Base-by-base conservation (phyloP, 768 basidiomycete genomes). In the Russula olivacea region DNA sequence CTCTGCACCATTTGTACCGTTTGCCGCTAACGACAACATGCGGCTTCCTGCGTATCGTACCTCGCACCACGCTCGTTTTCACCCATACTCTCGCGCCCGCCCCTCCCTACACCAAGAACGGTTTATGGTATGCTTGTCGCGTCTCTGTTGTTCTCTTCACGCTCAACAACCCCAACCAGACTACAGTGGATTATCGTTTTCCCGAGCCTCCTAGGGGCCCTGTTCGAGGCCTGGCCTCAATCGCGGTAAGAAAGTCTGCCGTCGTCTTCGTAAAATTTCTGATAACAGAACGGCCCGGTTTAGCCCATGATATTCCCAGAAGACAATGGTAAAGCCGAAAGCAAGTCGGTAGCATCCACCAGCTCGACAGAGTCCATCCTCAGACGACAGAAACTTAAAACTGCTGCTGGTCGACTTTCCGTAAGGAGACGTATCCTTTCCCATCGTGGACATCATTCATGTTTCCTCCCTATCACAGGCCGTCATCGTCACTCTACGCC, bases 381-480 rank as follows among this genome's bases (percentile, higher is more conserved):
- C 30, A 59, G 53, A 54, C 58, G 63, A 34, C 47, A 59, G 53
- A 64, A 64, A 40, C 30, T 64, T 28, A 64, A 64, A 47, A 41
- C 47, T 11, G 58, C 63, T 32, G 58, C 63, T 38, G 38, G 40
- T 30, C 58, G 63, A 50, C 58, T 64, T 55, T 59, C 58, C 30
- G 63, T 64, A 59, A 9, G 63, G 30, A 21, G 36, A 8, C 23
- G 11, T 28, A 6, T 10, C 2, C 41, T n/a, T 53, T 53, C n/a
- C 51, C 15, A 11, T 21, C 12, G 12, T 32, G 43, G 30, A 17
- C 51, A 12, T 47, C 25, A 40, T 53, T 63, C 19, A 63, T 53
- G 25, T 8, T 28, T 10, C 14, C 15, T 40, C n/a, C 43, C n/a
- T 8, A 23, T 63, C 10, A 36, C 52, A 64, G 63, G 58, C 63